phyloP scores from a whole-genome alignment of 1,284 basidiomycete species.

The Ganoderma sinense region DNA sequence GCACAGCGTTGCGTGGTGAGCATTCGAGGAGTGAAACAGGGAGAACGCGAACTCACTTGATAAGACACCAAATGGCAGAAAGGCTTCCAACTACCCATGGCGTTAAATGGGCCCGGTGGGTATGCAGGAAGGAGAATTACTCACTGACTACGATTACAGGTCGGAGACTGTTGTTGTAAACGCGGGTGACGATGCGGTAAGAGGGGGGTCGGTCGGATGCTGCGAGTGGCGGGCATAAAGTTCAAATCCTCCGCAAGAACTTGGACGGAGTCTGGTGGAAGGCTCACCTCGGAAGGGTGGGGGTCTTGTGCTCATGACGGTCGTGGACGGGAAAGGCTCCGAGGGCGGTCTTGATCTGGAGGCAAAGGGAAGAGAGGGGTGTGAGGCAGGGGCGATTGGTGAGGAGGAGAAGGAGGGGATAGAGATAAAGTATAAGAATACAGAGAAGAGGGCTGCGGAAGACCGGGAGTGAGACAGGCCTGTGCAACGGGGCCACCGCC shows the following conservation, averaged over 20 bases:
- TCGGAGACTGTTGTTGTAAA: conserved; percentile 63
- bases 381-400: neutral
- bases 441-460: neutral
- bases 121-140: conserved; percentile 36
- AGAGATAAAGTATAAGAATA: conserved; percentile 3
- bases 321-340: neutral
- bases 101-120: neutral
- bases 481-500: neutral
- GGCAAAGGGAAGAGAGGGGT: neutral
- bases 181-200: conserved; percentile 63
- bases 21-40: neutral
- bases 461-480: neutral
- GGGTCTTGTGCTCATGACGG: conserved; percentile 29
- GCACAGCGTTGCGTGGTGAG: conserved; percentile 11
- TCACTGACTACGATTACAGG: conserved; percentile 63
- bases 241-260: neutral
- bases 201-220: conserved; percentile 50
- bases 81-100: conserved; percentile 50
- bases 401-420: neutral
- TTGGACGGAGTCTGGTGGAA: neutral
- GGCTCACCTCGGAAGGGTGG: conserved; percentile 31
- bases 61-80: conserved; percentile 63
- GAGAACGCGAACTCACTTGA: conserved; percentile 50
- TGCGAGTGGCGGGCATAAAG: conserved; percentile 6
- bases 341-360: neutral